Percentiles rank a stretch among this genome's conserved stretches.
Evolutionary conservation across 805 yeast genomes (phyloP).

Genomic region (Ogataea neopini): DNA sequence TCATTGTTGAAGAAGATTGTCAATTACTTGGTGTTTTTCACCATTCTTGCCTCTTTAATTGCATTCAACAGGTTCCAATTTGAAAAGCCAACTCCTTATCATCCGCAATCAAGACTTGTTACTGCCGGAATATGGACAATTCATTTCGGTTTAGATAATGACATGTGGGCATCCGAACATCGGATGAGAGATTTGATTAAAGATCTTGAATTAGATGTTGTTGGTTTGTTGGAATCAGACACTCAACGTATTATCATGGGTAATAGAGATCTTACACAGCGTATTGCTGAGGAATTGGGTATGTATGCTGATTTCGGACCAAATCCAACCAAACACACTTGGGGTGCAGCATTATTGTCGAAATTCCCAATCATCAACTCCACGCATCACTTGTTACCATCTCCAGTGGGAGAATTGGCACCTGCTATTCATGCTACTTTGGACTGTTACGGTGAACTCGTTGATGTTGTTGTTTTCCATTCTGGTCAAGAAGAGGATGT

Average conservation of each 20-base stretch:
- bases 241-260: slow-evolving; percentile 95
- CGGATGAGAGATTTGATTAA: slow-evolving; percentile 81
- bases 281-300: slow-evolving; percentile 86
- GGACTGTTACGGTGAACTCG: slow-evolving; percentile 81
- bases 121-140: slow-evolving; percentile 99
- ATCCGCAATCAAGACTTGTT: slow-evolving; percentile 67
- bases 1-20: slow-evolving; percentile 21
- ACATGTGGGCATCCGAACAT: slow-evolving; percentile 95
- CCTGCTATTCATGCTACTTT: slow-evolving; percentile 97
- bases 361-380: slow-evolving; percentile 92
- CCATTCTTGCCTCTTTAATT: slow-evolving; percentile 50
- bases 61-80: slow-evolving; percentile 59
- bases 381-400: slow-evolving; percentile 87
- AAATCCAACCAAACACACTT: slow-evolving; percentile 95
- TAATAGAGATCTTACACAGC: slow-evolving; percentile 89
- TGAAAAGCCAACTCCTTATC: slow-evolving; percentile 64
- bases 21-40: slow-evolving; percentile 36
- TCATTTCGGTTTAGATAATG: slow-evolving; percentile 95
- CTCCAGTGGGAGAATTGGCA: slow-evolving; percentile 97
- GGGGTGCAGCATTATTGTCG: slow-evolving; percentile 94
- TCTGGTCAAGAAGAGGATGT: slow-evolving; percentile 97
- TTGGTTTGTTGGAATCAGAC: slow-evolving; percentile 90
- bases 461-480: slow-evolving; percentile 96
- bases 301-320: slow-evolving; percentile 98
- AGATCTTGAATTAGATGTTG: slow-evolving; percentile 87